These are phyloP conservation scores for Corymbia calophylla DNA, from an alignment of 441 rosid genomes.

Conservation along the genomic window DNA sequence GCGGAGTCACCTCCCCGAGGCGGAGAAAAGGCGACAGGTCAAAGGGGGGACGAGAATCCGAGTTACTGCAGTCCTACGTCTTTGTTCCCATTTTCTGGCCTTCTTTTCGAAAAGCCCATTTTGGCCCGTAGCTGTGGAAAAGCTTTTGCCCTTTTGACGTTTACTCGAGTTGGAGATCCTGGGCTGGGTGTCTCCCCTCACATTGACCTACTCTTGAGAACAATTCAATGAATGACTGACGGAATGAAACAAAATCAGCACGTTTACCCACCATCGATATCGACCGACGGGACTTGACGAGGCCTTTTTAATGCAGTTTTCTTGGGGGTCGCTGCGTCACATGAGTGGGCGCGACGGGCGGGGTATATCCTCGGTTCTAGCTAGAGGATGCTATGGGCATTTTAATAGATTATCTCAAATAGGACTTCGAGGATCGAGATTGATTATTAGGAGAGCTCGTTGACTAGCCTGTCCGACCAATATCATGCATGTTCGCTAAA, in stretches of 20 bases:
- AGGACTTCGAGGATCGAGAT: not conserved
- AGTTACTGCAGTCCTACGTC: not conserved
- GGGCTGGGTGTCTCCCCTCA: not conserved
- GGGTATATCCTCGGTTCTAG: not conserved
- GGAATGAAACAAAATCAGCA: not conserved
- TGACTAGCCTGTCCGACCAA: not conserved
- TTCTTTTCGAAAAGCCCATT: not conserved
- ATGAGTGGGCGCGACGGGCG: not conserved
- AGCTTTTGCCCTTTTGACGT: not conserved
- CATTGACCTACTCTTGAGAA: not conserved
- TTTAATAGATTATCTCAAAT: not conserved
- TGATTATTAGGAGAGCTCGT: not conserved
- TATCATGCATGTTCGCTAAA: not conserved
- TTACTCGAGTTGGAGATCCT: not conserved
- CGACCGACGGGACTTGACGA: not conserved
- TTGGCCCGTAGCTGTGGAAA: not conserved
- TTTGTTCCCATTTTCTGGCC: not conserved
- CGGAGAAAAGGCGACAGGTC: not conserved
- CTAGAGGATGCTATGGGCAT: not conserved
- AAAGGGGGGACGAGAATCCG: not conserved
- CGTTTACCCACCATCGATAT: not conserved
- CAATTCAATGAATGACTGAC: not conserved
- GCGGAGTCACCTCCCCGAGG: not conserved
- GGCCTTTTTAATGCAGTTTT: not conserved
- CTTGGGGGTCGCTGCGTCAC: not conserved